Conservation (phyloP, 345 rosid genomes). For the Salix brachista region DNA sequence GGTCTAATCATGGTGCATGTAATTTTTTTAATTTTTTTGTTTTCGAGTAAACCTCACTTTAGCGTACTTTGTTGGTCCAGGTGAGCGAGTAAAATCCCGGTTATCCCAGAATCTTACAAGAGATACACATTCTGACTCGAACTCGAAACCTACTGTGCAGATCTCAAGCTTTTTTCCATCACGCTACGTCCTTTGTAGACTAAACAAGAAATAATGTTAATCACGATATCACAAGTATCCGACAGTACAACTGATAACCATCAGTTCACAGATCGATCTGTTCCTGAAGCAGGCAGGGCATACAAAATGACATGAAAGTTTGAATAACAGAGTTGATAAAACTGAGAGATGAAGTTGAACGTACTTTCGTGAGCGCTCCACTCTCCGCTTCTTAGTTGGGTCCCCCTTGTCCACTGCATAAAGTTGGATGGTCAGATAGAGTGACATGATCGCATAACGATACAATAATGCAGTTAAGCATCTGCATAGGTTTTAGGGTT, state of each 20-base stretch:
- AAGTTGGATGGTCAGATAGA: constrained; percentile 17
- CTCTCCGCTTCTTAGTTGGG: constrained; percentile 70
- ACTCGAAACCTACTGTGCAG: too few species aligned
- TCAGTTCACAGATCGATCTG: background rate
- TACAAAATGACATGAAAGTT: background rate
- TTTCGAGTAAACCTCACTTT: too few species aligned
- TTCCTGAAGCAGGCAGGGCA: background rate
- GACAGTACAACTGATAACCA: background rate
- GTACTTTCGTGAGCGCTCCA: constrained; percentile 71
- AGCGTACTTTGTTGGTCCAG: too few species aligned
- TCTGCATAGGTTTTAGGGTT: background rate
- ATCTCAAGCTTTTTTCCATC: too few species aligned
- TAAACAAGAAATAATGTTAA: too few species aligned
- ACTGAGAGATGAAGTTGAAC: constrained; percentile 15
- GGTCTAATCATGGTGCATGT: background rate
- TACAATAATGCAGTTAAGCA: background rate
- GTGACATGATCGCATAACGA: background rate
- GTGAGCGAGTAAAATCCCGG: too few species aligned
- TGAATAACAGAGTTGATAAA: background rate
- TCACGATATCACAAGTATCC: background rate
- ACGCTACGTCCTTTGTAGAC: too few species aligned
- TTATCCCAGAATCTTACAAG: too few species aligned
- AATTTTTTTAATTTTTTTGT: too few species aligned
- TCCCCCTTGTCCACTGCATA: constrained; percentile 62
- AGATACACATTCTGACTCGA: too few species aligned